Base-by-base conservation (phyloP, 768 basidiomycete species). In the Hydnomerulius pinastri region DNA sequence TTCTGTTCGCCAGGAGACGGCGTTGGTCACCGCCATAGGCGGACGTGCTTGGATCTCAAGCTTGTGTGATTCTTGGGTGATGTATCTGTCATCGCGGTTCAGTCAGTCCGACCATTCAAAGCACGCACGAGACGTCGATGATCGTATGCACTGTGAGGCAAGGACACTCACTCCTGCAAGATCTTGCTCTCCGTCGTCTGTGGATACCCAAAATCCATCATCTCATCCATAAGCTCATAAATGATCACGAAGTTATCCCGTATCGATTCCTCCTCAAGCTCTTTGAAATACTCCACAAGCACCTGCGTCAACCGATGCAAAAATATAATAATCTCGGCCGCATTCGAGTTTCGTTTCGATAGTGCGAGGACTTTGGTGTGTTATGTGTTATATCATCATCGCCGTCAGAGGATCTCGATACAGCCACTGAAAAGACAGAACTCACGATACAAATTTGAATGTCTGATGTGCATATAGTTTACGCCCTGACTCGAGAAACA, bases 101-200 rank as follows among this genome's bases (percentile, higher is more conserved):
- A 41, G 48, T 40, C 27, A 43, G 36, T 43, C 20, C 36, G 42
- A 13, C 12, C 18, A 18, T 37, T 36, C 12, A 27, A 30, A 36
- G 12, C 17, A 12, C 40, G 38, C 37, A 39, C 32, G 2, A 25
- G 10, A 33, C 29, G 36, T 33, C 10, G 8, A n/a, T 33, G 15
- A 33, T 33, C 32, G 6, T 6, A 33, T 33, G 13, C 32, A 13
- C 13, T 33, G 32, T 12, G 12, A n/a, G n/a, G n/a, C 32, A n/a
- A 13, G 32, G 11, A 12, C 24, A 74, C 85, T 62, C 55, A 92
- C 87, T 98, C 96, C 72, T 98, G 96, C 44, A 98, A 72, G 60
- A 98, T 99, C 78, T 99, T 98, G 79, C 91, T 93, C 75, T 99
- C 97, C 13, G 97, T 98, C 35, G 96, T 99, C 70, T 98, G 97